These are phyloP conservation scores for Pneumocystis oryctolagi DNA, from an alignment of 1,139 yeast species.

Conservation along the genomic window DNA sequence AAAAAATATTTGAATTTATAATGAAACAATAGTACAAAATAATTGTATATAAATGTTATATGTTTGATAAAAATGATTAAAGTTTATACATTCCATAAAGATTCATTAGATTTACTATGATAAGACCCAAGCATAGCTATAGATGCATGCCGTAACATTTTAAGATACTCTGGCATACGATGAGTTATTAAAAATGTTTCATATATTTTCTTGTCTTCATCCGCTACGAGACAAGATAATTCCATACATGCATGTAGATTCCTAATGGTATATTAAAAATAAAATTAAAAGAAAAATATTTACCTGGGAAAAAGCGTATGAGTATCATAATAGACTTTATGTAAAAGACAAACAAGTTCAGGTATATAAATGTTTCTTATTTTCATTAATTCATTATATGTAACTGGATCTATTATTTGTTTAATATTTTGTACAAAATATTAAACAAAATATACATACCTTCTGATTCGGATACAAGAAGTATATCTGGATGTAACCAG, in stretches of 20 bases:
- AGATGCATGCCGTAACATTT: background rate
- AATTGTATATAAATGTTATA: too few species aligned
- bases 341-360: slow-evolving; percentile 8
- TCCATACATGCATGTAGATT: background rate
- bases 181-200: background rate
- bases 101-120: background rate
- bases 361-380: slow-evolving; percentile 10
- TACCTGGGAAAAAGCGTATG: background rate
- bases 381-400: slow-evolving; percentile 3
- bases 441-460: slow-evolving; percentile 1
- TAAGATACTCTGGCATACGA: background rate
- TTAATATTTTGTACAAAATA: background rate
- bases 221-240: background rate
- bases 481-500: slow-evolving; percentile 7
- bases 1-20: too few species aligned
- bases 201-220: background rate
- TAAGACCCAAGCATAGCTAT: background rate
- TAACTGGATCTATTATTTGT: background rate
- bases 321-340: slow-evolving; percentile 9
- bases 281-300: background rate
- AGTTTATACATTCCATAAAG: background rate
- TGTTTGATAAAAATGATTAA: background rate
- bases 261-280: background rate
- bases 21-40: too few species aligned
- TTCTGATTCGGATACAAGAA: slow-evolving; percentile 4